Percentiles rank a stretch among this genome's conserved stretches.
phyloP scores from a whole-genome alignment of 2,329 filamentous ascomycete species.

The Colletotrichum chlorophyti region DNA sequence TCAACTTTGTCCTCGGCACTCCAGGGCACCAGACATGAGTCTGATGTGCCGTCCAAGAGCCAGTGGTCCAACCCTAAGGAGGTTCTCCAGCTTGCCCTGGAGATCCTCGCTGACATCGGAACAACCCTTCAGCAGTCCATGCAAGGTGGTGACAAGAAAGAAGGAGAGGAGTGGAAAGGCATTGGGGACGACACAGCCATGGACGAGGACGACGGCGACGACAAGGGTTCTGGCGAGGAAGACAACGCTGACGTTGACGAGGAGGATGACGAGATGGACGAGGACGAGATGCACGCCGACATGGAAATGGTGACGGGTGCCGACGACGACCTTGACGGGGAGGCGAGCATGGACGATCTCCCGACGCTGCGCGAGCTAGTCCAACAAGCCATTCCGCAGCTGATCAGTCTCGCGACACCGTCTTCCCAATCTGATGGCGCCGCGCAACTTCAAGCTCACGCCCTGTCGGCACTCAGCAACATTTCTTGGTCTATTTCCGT shows the following conservation, averaged over 20 bases:
- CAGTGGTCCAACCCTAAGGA: conserved; percentile 51
- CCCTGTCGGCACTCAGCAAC: conserved; percentile 70
- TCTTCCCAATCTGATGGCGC: conserved; percentile 48
- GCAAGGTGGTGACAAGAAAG: conserved; percentile 43
- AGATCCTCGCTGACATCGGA: conserved; percentile 70
- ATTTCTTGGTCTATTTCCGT: conserved; percentile 71
- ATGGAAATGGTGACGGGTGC: conserved; percentile 68
- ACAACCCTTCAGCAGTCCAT: conserved; percentile 62
- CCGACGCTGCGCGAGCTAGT: conserved; percentile 59
- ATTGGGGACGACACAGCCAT: conserved; percentile 47
- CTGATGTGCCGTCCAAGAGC: conserved; percentile 36
- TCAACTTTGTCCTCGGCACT: conserved; percentile 49
- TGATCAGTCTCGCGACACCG: conserved; percentile 54
- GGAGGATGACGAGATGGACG: conserved; percentile 57
- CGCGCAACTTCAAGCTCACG: conserved; percentile 55
- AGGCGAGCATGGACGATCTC: conserved; percentile 54
- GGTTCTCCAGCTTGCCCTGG: conserved; percentile 61
- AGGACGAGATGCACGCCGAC: conserved; percentile 66
- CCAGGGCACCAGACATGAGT: conserved; percentile 38
- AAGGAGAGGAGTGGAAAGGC: conserved; percentile 47
- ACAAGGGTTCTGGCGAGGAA: conserved; percentile 42
- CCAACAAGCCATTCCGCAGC: conserved; percentile 52
- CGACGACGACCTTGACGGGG: conserved; percentile 49
- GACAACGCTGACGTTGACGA: conserved; percentile 46
- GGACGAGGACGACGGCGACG: conserved; percentile 42